Base-by-base conservation (phyloP, 129 eudicot genomes). In the Heracleum sosnowskyi region DNA sequence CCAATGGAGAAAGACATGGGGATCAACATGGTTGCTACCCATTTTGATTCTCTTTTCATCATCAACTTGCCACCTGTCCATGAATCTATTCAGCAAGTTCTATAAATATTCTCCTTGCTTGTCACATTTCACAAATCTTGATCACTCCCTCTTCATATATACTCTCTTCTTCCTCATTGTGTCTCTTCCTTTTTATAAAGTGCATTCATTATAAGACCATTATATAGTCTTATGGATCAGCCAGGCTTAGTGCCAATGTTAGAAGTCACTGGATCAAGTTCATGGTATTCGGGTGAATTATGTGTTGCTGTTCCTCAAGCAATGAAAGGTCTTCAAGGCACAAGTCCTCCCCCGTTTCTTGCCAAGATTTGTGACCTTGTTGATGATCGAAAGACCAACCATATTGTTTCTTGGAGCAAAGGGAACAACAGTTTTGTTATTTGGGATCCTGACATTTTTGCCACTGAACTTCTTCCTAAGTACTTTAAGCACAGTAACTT, bases 361-460 rank as follows among this genome's bases (percentile, higher is more conserved):
- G 89, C 81, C 73, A 93, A 93, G 78, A 93, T 92, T 70, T 93
- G 88, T 79, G 93, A 93, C 15, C 86, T 93, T 39, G 97, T 93
- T 17, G 96, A 88, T 77, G 93, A 93, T 88, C 86, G 79, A 11
- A 84, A 39, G 26, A 82, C 93, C 8, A 83, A 88, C 82, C 77
- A 78, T 66, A 76, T 88, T 69, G 89, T 93, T 55, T 91, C 91
- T 46, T 93, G 98, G 98, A 83, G 85, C 71, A 79, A 83, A 91
- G 91, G 88, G 71, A 87, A 90, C 74, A 87, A 89, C 29, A 91
- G 96, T 84, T 93, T 93, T 83, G 87, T 93, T 75, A 91, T 93
- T 66, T 86, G 96, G 98, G 96, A 93, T 81, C 96, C 98, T 78
- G 93, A 89, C 78, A 77, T 83, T 44, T 93, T 93, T 62, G 86